Evolutionary conservation across 192 early-diverging fungal species (phyloP), one percentile per base, ranked within the genome.

Genomic region (Diversispora eburnea): DNA sequence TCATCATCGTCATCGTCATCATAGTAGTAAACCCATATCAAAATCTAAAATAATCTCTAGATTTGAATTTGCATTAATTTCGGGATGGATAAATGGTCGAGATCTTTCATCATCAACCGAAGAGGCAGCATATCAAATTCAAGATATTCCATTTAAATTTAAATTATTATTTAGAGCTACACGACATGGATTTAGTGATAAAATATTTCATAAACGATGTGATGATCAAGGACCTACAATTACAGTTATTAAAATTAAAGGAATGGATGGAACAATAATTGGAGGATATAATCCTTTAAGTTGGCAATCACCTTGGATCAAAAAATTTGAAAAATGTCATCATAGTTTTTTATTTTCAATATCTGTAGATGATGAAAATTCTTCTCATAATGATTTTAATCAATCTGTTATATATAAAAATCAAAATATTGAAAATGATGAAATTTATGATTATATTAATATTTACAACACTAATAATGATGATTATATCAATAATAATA

Each of bases 291-390:
- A 54, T 54, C 51, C 51, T 54, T 0, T 54, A 17, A 54, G 12
- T 17, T 54, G 51, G 51, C 51, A 54, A 54, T 54, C 51, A 54
- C 51, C 51, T 10, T 54, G 6, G 9, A 13, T 54, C 4, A 9
- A 17, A 54, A 54, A 54, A 54, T 54, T 54, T 54, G 51, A 54
- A 54, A 54, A 54, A 54, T 54, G 51, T 13, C 51, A 54, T 54
- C 51, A 54, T 54, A 54, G 51, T 54, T 54, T 54, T 54, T 10
- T 54, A 54, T 54, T 54, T 54, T 54, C 51, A 13, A 4, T 54
- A 54, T 4, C 51, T 54, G n/a, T 17, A 17, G 10, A 13, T 9
- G 9, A 54, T 10, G 51, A 54, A 4, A 54, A 10, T 17, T 4
- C 8, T 54, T 54, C 6, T 13, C 13, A 10, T 4, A 54, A 7